These are phyloP conservation scores for Neurospora sp. DNA, from an alignment of 495 filamentous ascomycete genomes.

Conservation along the genomic window DNA sequence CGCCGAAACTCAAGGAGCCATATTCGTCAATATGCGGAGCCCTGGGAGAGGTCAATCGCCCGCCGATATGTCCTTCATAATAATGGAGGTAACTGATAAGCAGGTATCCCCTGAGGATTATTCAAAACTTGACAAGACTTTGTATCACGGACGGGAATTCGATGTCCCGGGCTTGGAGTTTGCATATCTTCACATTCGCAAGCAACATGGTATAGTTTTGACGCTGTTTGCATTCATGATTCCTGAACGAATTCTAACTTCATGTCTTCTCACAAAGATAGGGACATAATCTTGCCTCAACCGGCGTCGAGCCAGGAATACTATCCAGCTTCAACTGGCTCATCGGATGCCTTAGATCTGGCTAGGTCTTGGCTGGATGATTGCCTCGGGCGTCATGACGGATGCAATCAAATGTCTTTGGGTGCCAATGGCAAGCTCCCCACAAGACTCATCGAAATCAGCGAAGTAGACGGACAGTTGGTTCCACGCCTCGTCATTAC, in stretches of 20 bases:
- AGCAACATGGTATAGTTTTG: neutral
- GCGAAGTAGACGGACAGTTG: neutral
- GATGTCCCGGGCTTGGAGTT: neutral
- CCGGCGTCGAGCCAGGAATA: neutral
- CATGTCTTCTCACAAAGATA: neutral
- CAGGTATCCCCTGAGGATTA: neutral
- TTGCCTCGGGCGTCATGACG: neutral
- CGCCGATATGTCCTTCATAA: neutral
- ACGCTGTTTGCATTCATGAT: neutral
- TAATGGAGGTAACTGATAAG: neutral
- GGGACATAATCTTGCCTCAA: neutral
- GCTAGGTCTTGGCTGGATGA: neutral
- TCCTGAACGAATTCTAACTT: neutral
- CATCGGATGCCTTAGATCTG: neutral
- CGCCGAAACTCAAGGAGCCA: neutral
- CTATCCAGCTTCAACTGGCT: neutral
- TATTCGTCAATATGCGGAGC: neutral
- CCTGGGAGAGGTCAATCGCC: neutral
- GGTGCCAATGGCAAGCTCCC: neutral
- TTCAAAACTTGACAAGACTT: neutral
- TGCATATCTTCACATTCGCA: neutral
- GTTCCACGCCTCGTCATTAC: neutral
- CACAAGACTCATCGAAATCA: neutral
- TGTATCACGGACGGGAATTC: neutral
- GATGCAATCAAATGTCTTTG: neutral